A percentile compares a stretch with the other conserved stretches of the same genome.
phyloP scores from a whole-genome alignment of 768 basidiomycete genomes.

The Agrocybe pediades region DNA sequence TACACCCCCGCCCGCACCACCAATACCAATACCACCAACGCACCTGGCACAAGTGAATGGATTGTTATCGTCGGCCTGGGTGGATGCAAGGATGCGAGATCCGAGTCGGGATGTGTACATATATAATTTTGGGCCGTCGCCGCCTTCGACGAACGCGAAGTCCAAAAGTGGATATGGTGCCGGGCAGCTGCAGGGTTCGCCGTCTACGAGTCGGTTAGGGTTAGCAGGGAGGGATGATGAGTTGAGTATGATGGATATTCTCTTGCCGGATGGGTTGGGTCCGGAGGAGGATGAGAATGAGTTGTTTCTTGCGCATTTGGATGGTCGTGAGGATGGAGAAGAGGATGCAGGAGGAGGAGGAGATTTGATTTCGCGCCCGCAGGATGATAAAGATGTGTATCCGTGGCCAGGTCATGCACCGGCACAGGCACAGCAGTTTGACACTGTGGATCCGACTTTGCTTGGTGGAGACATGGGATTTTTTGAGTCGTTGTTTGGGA shows the following conservation, averaged over 20 bases:
- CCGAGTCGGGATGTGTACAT: slow-evolving; percentile 1
- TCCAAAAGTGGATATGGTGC: not conserved
- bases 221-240: too few species aligned
- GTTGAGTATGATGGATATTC: too few species aligned
- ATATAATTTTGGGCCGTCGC: not conserved
- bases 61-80: not conserved
- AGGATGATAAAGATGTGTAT: not conserved
- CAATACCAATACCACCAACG: too few species aligned
- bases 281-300: too few species aligned
- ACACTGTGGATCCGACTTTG: slow-evolving; percentile 14
- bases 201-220: not conserved
- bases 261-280: too few species aligned
- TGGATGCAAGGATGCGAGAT: not conserved
- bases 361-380: not conserved
- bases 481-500: not conserved
- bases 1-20: slow-evolving; percentile 7
- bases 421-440: not conserved
- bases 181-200: not conserved
- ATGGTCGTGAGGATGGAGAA: too few species aligned
- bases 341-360: too few species aligned
- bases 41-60: not conserved
- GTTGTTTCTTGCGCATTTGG: too few species aligned
- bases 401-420: not conserved
- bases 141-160: not conserved
- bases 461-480: slow-evolving; percentile 7